A percentile compares a stretch with the other conserved stretches of the same genome.
These are phyloP conservation scores for Phialemoniopsis sp. DNA, from an alignment of 2,329 filamentous ascomycete genomes.

Conservation along the genomic window DNA sequence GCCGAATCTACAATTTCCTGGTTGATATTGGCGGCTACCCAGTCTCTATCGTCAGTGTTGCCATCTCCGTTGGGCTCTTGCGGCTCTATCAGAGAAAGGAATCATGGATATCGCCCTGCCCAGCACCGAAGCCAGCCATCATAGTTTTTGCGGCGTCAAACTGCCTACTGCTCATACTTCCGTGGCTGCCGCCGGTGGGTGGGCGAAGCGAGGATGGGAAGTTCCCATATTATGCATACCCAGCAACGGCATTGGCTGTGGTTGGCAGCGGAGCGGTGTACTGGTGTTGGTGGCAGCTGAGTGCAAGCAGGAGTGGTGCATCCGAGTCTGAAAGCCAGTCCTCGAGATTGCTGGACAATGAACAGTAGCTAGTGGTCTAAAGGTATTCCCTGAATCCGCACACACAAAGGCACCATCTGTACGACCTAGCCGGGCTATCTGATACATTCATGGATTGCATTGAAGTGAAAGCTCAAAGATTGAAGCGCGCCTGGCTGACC, in stretches of 20 bases:
- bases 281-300: conserved; percentile 27
- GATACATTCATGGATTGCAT: too few relatives aligned
- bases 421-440: too few relatives aligned
- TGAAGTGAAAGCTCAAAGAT: too few relatives aligned
- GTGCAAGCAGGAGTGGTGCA: background rate
- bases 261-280: conserved; percentile 24
- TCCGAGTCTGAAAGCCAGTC: too few relatives aligned
- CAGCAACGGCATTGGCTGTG: conserved; percentile 25
- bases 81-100: conserved; percentile 20
- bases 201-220: conserved; percentile 14
- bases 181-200: conserved; percentile 26
- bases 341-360: too few relatives aligned
- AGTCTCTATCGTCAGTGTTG: conserved; percentile 26
- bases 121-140: conserved; percentile 20
- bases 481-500: too few relatives aligned
- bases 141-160: conserved; percentile 24
- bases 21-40: conserved; percentile 31
- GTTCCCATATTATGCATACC: conserved; percentile 30
- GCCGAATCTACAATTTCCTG: conserved; percentile 30
- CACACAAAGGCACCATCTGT: too few relatives aligned
- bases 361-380: too few relatives aligned
- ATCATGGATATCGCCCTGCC: conserved; percentile 21
- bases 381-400: too few relatives aligned
- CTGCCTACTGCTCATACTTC: conserved; percentile 24
- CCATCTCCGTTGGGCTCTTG: conserved; percentile 25